Conservation (phyloP, 225 moss, liverwort and hornwort genomes). For the Sphagnum contortum region DNA sequence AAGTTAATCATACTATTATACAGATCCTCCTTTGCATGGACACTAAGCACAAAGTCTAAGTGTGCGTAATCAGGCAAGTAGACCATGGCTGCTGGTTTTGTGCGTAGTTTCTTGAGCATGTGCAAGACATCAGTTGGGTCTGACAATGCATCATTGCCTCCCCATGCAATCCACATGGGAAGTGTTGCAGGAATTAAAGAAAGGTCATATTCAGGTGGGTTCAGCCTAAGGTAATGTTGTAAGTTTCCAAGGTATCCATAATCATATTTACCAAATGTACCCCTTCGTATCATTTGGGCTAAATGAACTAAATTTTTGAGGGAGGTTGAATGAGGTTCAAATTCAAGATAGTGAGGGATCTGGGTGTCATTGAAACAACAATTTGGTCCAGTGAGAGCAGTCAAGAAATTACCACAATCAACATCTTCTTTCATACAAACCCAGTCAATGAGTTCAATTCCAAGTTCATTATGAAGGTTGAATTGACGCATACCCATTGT, state of each 20-base stretch:
- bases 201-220: conserved; percentile 67
- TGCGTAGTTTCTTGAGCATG: conserved; percentile 51
- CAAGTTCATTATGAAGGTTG: conserved; percentile 66
- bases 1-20: conserved; percentile 79
- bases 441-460: conserved; percentile 64
- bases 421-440: conserved; percentile 58
- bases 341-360: conserved; percentile 74
- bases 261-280: conserved; percentile 70
- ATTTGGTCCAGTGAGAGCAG: conserved; percentile 80
- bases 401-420: conserved; percentile 70
- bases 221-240: conserved; percentile 46
- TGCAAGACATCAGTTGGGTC: conserved; percentile 58
- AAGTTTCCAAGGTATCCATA: conserved; percentile 83
- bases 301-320: conserved; percentile 87
- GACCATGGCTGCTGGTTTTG: conserved; percentile 33
- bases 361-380: conserved; percentile 85
- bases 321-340: conserved; percentile 91
- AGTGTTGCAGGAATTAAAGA: conserved; percentile 38
- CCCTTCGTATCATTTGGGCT: conserved; percentile 86
- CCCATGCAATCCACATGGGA: conserved; percentile 81
- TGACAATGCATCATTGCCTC: conserved; percentile 78
- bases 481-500: conserved; percentile 71
- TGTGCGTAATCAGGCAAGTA: conserved; percentile 64
- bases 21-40: conserved; percentile 58
- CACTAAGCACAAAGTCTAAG: conserved; percentile 72